A percentile compares a stretch with the other conserved stretches of the same genome.
phyloP scores from a whole-genome alignment of 768 basidiomycete genomes.

The Boletus rex-veris region DNA sequence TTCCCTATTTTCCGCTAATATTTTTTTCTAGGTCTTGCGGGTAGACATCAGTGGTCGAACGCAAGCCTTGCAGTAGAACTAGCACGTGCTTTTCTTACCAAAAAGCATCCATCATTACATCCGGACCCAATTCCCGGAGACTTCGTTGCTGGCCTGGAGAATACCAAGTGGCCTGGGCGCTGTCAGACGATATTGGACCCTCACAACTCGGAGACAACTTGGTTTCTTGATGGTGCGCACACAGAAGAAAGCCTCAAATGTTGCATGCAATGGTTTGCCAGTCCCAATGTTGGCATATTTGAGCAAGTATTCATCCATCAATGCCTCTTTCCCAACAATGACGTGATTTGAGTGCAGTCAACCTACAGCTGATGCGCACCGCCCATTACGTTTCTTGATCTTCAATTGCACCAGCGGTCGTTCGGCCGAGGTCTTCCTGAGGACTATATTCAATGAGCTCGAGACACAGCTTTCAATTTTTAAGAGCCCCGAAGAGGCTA shows the following conservation, averaged over 20 bases:
- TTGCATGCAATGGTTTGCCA: conserved; percentile 87
- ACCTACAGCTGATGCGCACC: conserved; percentile 17
- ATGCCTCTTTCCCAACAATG: conserved; percentile 1
- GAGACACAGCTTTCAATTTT: conserved; percentile 44
- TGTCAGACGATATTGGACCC: conserved; percentile 83
- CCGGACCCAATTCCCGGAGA: conserved; percentile 41
- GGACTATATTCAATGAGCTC: conserved; percentile 51
- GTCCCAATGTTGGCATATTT: conserved; percentile 49
- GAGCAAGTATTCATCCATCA: conserved; percentile 16
- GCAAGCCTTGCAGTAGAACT: conserved; percentile 82
- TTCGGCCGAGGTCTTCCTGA: conserved; percentile 71
- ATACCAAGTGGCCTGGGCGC: conserved; percentile 88
- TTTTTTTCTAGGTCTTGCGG: conserved; percentile 64
- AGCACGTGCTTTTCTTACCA: conserved; percentile 57
- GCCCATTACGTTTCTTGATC: conserved; percentile 58
- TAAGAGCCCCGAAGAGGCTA: conserved; percentile 35
- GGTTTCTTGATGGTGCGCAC: conserved; percentile 97
- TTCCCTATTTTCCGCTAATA: conserved; percentile 1
- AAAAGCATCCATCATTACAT: conserved; percentile 19
- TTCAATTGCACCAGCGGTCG: conserved; percentile 97
- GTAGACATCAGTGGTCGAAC: conserved; percentile 83
- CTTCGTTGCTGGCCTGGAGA: conserved; percentile 60
- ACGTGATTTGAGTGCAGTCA: neutral
- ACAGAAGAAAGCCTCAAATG: conserved; percentile 86
- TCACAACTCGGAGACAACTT: conserved; percentile 47